phyloP scores from a whole-genome alignment of 2,329 filamentous ascomycete species.

The Pestalotiopsis sp. region DNA sequence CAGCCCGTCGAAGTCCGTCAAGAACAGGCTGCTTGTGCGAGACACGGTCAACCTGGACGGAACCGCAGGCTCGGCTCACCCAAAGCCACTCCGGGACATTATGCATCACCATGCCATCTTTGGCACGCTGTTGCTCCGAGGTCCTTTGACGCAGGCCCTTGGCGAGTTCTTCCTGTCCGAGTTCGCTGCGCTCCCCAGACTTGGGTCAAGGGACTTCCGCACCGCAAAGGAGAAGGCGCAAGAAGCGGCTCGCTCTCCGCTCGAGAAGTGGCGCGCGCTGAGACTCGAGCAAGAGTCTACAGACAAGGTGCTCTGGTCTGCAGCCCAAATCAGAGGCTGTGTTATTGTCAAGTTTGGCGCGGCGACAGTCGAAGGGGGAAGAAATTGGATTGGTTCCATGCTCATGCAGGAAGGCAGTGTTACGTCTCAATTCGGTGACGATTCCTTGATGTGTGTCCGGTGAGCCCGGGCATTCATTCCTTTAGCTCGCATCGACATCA shows the following conservation, averaged over 20 bases:
- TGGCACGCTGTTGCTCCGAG: constrained; percentile 83
- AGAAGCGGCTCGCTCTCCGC: constrained; percentile 37
- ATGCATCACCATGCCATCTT: constrained; percentile 79
- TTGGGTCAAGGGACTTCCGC: constrained; percentile 81
- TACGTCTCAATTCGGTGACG: constrained; percentile 72
- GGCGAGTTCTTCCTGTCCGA: constrained; percentile 77
- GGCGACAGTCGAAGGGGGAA: constrained; percentile 76
- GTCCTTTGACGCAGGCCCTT: constrained; percentile 67
- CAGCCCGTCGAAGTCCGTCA: constrained; percentile 33
- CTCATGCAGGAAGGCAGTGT: constrained; percentile 75
- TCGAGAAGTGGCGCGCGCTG: constrained; percentile 55
- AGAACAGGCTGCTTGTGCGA: constrained; percentile 71
- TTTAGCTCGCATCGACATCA: neutral
- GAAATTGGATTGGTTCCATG: constrained; percentile 79
- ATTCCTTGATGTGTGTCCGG: constrained; percentile 76
- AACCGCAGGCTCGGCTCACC: constrained; percentile 42
- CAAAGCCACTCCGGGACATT: constrained; percentile 53
- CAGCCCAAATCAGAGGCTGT: constrained; percentile 78
- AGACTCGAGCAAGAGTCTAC: constrained; percentile 62
- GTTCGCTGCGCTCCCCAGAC: constrained; percentile 76
- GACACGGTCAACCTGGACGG: constrained; percentile 80
- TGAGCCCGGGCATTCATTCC: constrained; percentile 31
- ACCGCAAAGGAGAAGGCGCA: constrained; percentile 51
- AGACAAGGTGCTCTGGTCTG: constrained; percentile 76
- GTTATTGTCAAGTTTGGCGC: constrained; percentile 92